Conservation (phyloP, 31 red algal species). For the Asparagopsis taxiformis region DNA sequence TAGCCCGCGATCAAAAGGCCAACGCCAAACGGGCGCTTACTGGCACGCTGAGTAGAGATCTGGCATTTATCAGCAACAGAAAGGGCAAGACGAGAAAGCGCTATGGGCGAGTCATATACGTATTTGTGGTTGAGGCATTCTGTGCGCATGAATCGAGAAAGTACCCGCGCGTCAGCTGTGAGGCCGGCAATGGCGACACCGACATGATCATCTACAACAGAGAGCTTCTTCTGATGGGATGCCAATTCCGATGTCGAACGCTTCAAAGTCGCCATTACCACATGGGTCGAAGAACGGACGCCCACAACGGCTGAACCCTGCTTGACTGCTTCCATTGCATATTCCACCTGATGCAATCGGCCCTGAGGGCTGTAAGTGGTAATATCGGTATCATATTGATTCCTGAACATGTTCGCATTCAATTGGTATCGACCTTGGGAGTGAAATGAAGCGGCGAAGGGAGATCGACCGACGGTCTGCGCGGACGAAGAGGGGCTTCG, state of each 20-base stretch:
- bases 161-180: slow-evolving; percentile 92
- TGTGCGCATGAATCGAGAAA: slow-evolving; percentile 87
- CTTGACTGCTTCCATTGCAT: slow-evolving; percentile 98
- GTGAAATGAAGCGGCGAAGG: too few species aligned
- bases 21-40: slow-evolving; percentile 93
- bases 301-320: slow-evolving; percentile 96
- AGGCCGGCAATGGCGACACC: slow-evolving; percentile 95
- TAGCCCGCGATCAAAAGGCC: slow-evolving; percentile 92
- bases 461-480: too few species aligned
- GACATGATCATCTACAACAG: slow-evolving; percentile 88
- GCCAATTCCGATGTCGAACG: slow-evolving; percentile 90
- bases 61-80: slow-evolving; percentile 94
- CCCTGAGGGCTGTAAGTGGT: slow-evolving; percentile 98
- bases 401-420: slow-evolving; percentile 91
- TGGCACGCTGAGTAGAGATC: slow-evolving; percentile 90
- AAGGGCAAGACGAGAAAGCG: slow-evolving; percentile 79
- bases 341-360: slow-evolving; percentile 95
- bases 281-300: slow-evolving; percentile 84
- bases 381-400: slow-evolving; percentile 98
- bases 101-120: slow-evolving; percentile 83
- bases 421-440: too few species aligned
- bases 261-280: slow-evolving; percentile 93
- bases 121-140: slow-evolving; percentile 96
- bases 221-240: slow-evolving; percentile 93
- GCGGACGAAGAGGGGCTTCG: too few species aligned